Base-by-base conservation (phyloP, 2,329 filamentous ascomycete genomes). In the Colletotrichum shisoi region DNA sequence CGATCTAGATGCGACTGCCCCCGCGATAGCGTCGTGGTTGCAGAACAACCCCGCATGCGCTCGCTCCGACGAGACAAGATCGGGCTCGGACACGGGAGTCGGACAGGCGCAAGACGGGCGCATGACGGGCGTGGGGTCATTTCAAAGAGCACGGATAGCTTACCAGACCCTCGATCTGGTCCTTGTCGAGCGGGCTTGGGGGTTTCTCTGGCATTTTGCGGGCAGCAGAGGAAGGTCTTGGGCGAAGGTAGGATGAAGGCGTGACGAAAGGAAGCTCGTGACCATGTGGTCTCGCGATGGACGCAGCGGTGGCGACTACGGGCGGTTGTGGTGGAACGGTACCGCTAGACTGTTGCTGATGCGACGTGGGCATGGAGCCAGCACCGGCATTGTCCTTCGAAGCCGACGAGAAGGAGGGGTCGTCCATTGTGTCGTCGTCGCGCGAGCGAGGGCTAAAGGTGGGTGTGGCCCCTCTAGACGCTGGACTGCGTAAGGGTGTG, bases 131-230 rank as follows among this genome's bases (percentile, higher is more conserved):
- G 59, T 58, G 51, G 57, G 62, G 51, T 44, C 15, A 45, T 49
- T 34, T 21, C 31, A 45, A 44, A 53, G 57, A 40, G 24, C 51
- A 61, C 62, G 51, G 19, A 34, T 44, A 61, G 53, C 90, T 82
- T 82, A 93, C 91, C 84, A 94, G 82, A 73, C 90, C 91, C 76
- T 92, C 89, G 74, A 89, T 84, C 81, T 94, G 91, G 76, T 94
- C 91, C 80, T 84, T 87, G 78, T 94, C 91, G 66, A 91, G 82
- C 69, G 86, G 84, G 73, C 83, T 89, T 78, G 83, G 80, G 68
- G 79, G 75, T 70, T 79, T 79, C 62, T 70, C 65, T 61, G 59
- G 42, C 68, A 67, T 67, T 70, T 66, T 53, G 66, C 71, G 69
- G 62, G 64, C 51, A 58, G 58, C 65, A 40, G 66, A 54, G 31